Conservation (phyloP, 495 filamentous ascomycete genomes). For the Trichocladium uniseriatum region DNA sequence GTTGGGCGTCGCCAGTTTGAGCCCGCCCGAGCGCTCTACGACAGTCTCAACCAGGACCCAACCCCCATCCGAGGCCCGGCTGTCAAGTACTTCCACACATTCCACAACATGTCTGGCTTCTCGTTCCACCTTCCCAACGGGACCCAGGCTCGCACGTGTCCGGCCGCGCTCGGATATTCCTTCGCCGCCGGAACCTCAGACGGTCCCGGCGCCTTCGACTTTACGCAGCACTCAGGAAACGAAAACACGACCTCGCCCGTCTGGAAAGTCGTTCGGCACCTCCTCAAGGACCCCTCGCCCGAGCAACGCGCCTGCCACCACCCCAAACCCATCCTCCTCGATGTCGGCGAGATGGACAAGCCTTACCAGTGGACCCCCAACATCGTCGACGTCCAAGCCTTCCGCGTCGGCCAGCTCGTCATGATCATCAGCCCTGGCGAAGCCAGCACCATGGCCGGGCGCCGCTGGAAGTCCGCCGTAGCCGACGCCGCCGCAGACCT, state of each 20-base stretch:
- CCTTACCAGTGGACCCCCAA: constrained; percentile 92
- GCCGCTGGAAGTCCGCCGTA: constrained; percentile 83
- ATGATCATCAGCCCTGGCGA: constrained; percentile 86
- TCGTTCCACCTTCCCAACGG: constrained; percentile 69
- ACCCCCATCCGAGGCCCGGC: constrained; percentile 47
- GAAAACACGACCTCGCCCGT: constrained; percentile 69
- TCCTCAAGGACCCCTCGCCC: constrained; percentile 61
- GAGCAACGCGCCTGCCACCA: constrained; percentile 70
- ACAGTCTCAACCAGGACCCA: constrained; percentile 39
- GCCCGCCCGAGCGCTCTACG: constrained; percentile 56
- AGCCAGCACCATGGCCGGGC: constrained; percentile 89
- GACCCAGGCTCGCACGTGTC: constrained; percentile 62
- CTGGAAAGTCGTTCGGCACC: constrained; percentile 66
- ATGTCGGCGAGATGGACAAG: constrained; percentile 68
- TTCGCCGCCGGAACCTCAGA: constrained; percentile 95
- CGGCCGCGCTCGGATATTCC: constrained; percentile 86
- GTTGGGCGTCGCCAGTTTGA: constrained; percentile 66
- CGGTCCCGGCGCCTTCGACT: constrained; percentile 88
- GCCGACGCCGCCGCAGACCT: constrained; percentile 39
- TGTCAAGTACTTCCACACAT: constrained; percentile 67
- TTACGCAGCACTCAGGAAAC: constrained; percentile 74
- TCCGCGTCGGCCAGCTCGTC: constrained; percentile 80
- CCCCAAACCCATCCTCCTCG: constrained; percentile 81
- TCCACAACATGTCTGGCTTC: constrained; percentile 65
- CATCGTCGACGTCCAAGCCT: constrained; percentile 82